A percentile compares a stretch with the other conserved stretches of the same genome.
phyloP scores from a whole-genome alignment of 2,329 filamentous ascomycete species.

The Cercospora zeae-maydis region DNA sequence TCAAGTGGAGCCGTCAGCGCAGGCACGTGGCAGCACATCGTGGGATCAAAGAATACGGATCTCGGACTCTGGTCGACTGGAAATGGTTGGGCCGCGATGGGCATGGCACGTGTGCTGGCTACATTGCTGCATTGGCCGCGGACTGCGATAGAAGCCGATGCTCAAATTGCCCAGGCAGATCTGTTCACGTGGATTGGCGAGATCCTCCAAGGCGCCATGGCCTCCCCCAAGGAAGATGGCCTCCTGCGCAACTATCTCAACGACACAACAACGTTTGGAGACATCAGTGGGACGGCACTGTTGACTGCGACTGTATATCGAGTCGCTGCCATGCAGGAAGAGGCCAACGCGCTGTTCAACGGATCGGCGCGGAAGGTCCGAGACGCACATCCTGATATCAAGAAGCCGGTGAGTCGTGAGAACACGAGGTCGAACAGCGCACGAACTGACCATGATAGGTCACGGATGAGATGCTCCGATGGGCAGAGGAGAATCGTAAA shows the following conservation, averaged over 20 bases:
- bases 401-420: constrained; percentile 1
- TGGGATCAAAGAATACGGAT: constrained; percentile 36
- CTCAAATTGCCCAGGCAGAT: constrained; percentile 13
- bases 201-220: constrained; percentile 40
- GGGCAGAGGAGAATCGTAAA: constrained; percentile 43
- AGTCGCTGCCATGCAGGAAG: constrained; percentile 30
- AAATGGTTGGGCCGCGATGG: constrained; percentile 49
- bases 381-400: constrained; percentile 7
- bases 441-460: background rate
- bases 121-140: constrained; percentile 34
- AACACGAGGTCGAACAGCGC: background rate
- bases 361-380: constrained; percentile 10
- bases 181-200: constrained; percentile 38
- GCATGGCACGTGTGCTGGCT: constrained; percentile 47
- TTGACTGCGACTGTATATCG: constrained; percentile 46
- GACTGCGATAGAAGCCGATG: constrained; percentile 4
- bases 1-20: constrained; percentile 19
- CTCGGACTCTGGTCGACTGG: constrained; percentile 47
- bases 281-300: constrained; percentile 48
- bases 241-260: constrained; percentile 19
- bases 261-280: constrained; percentile 42
- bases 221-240: constrained; percentile 28
- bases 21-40: constrained; percentile 48
- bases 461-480: constrained; percentile 29
- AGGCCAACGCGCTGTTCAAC: constrained; percentile 13